Conservation (phyloP, 2,329 filamentous ascomycete genomes). For the Alternaria solani region DNA sequence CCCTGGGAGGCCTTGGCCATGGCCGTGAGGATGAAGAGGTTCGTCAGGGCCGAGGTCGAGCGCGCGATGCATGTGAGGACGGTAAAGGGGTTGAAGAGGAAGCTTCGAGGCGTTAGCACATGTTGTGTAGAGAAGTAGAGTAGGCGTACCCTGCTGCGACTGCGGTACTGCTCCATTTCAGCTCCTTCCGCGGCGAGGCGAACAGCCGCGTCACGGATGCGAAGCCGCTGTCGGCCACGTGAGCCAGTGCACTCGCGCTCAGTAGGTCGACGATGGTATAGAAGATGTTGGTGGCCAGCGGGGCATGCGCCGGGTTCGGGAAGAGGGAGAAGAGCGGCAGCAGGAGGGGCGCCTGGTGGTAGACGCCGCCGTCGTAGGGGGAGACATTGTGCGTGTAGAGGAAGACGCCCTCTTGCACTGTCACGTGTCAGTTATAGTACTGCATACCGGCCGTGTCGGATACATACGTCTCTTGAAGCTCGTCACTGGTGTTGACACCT, state of each 20-base stretch:
- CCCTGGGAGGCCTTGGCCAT: slow-evolving; percentile 81
- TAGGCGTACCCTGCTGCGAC: slow-evolving; percentile 76
- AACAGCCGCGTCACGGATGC: slow-evolving; percentile 77
- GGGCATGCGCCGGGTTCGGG: slow-evolving; percentile 71
- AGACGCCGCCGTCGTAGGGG: slow-evolving; percentile 92
- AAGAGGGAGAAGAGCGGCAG: slow-evolving; percentile 91
- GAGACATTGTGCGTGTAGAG: slow-evolving; percentile 96
- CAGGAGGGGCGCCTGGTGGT: slow-evolving; percentile 79
- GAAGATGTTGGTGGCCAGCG: slow-evolving; percentile 78
- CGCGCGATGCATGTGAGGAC: slow-evolving; percentile 89
- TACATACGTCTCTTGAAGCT: slow-evolving; percentile 91
- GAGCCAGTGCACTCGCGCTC: slow-evolving; percentile 78
- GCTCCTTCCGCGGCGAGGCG: slow-evolving; percentile 77
- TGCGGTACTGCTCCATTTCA: slow-evolving; percentile 76
- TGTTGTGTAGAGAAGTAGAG: too few relatives aligned
- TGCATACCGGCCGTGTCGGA: background rate
- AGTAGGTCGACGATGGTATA: slow-evolving; percentile 84
- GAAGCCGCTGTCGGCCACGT: slow-evolving; percentile 83
- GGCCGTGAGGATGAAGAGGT: slow-evolving; percentile 84
- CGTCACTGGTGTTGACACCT: slow-evolving; percentile 95
- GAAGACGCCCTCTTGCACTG: slow-evolving; percentile 95
- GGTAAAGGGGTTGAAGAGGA: slow-evolving; percentile 94
- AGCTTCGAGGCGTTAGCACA: slow-evolving; percentile 62
- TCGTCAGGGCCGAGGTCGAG: slow-evolving; percentile 88
- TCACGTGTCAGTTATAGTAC: slow-evolving; percentile 13